phyloP scores from a whole-genome alignment of 116 monocot species.

The Cymodocea nodosa region DNA sequence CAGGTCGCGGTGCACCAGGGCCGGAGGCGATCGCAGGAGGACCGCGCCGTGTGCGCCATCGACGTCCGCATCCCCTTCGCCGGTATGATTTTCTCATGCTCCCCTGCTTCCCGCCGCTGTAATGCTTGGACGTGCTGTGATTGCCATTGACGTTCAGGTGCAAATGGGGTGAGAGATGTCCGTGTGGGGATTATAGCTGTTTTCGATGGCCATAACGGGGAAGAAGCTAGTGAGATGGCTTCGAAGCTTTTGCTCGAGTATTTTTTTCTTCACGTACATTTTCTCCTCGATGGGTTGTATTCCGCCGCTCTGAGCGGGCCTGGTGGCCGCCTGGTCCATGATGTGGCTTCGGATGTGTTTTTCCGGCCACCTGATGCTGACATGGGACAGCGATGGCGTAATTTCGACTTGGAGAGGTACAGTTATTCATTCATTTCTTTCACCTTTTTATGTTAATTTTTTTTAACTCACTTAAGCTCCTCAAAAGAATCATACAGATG shows the following conservation, averaged over 20 bases:
- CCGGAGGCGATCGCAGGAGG: conserved; percentile 62
- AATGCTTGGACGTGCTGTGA: neutral
- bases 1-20: conserved; percentile 48
- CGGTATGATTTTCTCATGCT: conserved; percentile 9
- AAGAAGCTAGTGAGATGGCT: conserved; percentile 86
- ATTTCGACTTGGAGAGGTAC: conserved; percentile 31
- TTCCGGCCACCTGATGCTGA: conserved; percentile 17
- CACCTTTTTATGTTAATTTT: neutral
- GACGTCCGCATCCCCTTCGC: conserved; percentile 70
- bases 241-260: conserved; percentile 76
- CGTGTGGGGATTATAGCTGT: conserved; percentile 57
- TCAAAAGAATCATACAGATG: too few relatives aligned
- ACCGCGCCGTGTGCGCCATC: conserved; percentile 62
- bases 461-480: too few relatives aligned
- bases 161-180: conserved; percentile 38
- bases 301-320: conserved; percentile 32
- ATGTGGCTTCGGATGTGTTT: conserved; percentile 21
- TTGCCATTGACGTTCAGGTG: conserved; percentile 17
- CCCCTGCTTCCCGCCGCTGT: neutral
- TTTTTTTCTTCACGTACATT: conserved; percentile 68
- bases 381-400: conserved; percentile 11
- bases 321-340: conserved; percentile 22
- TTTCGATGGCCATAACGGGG: conserved; percentile 93
- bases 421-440: too few relatives aligned
- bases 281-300: conserved; percentile 64